Conservation (phyloP, 139 green algal species). For the Diplosphaera chodatii region DNA sequence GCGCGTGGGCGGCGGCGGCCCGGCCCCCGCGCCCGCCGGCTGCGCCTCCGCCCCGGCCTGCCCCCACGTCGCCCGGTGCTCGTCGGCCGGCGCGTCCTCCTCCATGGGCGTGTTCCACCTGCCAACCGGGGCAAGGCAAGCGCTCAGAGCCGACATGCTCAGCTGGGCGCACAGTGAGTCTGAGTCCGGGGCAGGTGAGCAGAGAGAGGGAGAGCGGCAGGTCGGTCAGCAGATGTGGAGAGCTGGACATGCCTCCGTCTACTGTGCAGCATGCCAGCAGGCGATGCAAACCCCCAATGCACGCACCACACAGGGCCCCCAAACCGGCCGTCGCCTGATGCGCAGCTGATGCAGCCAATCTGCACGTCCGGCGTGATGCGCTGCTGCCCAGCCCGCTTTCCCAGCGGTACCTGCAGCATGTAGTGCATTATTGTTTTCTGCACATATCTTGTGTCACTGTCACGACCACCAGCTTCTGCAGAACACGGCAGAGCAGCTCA, state of each 20-base stretch:
- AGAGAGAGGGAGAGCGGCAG: no score
- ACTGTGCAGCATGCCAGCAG: no score
- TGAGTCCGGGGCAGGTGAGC: no score
- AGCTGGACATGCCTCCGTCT: no score
- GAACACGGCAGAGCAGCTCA: no score
- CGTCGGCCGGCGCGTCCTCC: conserved; percentile 45
- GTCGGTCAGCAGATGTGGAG: no score
- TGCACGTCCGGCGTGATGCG: conserved; percentile 83
- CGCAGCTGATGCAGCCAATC: conserved; percentile 88
- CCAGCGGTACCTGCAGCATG: conserved; percentile 54
- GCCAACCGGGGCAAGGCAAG: not conserved
- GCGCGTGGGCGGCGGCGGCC: conserved; percentile 3
- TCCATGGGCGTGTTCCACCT: conserved; percentile 92
- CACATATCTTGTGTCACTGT: no score
- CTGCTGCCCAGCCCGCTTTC: conserved; percentile 62
- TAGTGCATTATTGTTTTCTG: no score
- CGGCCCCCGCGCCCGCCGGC: not conserved
- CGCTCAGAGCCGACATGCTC: no score
- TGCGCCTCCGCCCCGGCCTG: conserved; percentile 20
- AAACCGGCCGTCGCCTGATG: conserved; percentile 75
- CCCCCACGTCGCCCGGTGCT: conserved; percentile 35
- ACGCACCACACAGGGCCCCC: conserved; percentile 74
- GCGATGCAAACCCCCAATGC: no score
- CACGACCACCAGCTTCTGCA: no score
- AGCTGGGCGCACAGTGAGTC: no score